Conservation (phyloP, 140 eudicot species). For the Eryngium alpinum region DNA sequence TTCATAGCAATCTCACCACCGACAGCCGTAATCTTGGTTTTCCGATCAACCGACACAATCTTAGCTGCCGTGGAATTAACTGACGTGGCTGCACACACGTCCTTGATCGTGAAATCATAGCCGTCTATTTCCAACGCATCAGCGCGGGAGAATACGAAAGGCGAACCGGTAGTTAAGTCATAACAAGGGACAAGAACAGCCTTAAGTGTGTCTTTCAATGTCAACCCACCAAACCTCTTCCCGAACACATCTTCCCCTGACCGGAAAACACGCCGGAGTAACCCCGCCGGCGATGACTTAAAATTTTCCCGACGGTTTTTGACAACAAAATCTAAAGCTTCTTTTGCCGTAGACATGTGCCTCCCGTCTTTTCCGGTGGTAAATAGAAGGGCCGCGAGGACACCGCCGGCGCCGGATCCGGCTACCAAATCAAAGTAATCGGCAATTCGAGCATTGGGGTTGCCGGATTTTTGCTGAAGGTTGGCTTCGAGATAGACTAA, state of each 20-base stretch:
- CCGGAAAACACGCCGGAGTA: constrained; percentile 19
- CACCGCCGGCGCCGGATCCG: constrained; percentile 49
- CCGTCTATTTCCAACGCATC: constrained; percentile 78
- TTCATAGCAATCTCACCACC: constrained; percentile 74
- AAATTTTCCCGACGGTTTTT: constrained; percentile 13
- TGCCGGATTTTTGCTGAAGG: constrained; percentile 33
- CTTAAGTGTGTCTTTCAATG: constrained; percentile 58
- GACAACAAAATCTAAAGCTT: constrained; percentile 28
- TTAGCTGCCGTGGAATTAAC: constrained; percentile 30
- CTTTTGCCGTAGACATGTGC: constrained; percentile 37
- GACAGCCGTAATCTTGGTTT: constrained; percentile 45
- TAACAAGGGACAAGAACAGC: constrained; percentile 70
- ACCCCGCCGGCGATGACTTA: neutral
- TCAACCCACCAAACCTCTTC: constrained; percentile 39
- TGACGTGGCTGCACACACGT: constrained; percentile 68
- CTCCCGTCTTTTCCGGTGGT: constrained; percentile 26
- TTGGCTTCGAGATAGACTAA: constrained; percentile 26
- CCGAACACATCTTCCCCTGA: constrained; percentile 32
- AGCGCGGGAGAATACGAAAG: constrained; percentile 79
- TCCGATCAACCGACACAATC: constrained; percentile 49
- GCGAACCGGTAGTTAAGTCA: constrained; percentile 51
- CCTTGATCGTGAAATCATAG: constrained; percentile 64
- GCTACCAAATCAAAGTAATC: constrained; percentile 49
- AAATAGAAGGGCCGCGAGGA: constrained; percentile 34
- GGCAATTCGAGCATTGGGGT: constrained; percentile 33